These are phyloP conservation scores for Pestalotiopsis sp. DNA, from an alignment of 2,329 filamentous ascomycete genomes.

Conservation along the genomic window DNA sequence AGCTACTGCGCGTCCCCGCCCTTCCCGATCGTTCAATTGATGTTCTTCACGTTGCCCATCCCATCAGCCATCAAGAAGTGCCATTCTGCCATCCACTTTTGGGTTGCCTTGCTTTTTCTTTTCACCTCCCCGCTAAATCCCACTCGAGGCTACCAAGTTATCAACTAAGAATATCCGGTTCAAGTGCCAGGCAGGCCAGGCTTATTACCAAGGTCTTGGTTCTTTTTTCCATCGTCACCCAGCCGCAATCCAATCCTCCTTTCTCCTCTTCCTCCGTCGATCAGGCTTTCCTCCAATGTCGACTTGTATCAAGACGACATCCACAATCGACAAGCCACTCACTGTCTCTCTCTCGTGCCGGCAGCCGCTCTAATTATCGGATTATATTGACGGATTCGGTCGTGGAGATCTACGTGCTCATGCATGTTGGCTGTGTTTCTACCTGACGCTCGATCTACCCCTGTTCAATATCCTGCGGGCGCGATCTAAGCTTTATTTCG, in stretches of 20 bases:
- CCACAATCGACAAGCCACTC: neutral
- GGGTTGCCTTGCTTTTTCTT: neutral
- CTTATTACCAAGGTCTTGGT: neutral
- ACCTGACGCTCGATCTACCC: conserved; percentile 1
- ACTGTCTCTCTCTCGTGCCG: neutral
- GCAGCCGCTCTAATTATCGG: neutral
- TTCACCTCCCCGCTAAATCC: neutral
- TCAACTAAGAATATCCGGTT: neutral
- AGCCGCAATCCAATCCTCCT: neutral
- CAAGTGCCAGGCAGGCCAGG: neutral
- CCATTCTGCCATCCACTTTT: neutral
- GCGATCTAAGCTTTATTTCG: conserved; percentile 8
- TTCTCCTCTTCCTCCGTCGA: neutral
- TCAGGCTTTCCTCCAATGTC: neutral
- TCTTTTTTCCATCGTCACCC: neutral
- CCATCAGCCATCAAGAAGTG: too few relatives aligned
- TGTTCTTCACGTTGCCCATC: neutral
- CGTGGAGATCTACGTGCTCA: neutral
- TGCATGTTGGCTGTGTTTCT: neutral
- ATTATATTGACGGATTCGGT: neutral
- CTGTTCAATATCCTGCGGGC: conserved; percentile 5
- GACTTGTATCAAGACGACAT: neutral
- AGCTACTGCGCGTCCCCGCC: neutral
- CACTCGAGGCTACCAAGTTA: neutral
- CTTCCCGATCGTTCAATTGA: neutral